These are phyloP conservation scores for Xerocomus amazonicus DNA, from an alignment of 1,284 basidiomycete genomes.

Conservation along the genomic window DNA sequence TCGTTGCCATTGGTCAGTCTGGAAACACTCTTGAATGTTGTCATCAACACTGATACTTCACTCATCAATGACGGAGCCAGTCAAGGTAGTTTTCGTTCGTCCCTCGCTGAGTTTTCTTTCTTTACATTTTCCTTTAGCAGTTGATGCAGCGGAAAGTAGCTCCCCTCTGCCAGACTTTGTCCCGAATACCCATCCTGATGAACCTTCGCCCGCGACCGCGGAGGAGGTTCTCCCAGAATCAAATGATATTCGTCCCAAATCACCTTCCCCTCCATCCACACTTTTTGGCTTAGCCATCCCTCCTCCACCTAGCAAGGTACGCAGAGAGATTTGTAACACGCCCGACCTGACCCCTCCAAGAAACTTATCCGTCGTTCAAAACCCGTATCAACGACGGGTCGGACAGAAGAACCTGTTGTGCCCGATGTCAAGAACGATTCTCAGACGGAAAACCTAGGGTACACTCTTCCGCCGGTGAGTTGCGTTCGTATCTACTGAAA, in stretches of 20 bases:
- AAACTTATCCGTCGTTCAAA: constrained; percentile 22
- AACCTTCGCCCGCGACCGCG: constrained; percentile 32
- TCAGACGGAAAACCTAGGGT: constrained; percentile 13
- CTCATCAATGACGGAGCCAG: constrained; percentile 10
- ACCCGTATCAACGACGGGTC: constrained; percentile 13
- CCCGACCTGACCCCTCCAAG: constrained; percentile 8
- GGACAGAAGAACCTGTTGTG: constrained; percentile 5
- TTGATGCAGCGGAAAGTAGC: constrained; percentile 6
- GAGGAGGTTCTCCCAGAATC: not conserved
- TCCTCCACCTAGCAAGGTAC: constrained; percentile 32
- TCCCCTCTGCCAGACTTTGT: constrained; percentile 41
- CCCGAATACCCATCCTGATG: constrained; percentile 43
- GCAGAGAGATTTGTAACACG: not conserved
- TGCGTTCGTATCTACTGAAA: not conserved
- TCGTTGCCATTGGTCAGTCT: constrained; percentile 36
- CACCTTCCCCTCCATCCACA: constrained; percentile 14
- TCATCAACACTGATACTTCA: constrained; percentile 40
- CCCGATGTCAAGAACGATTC: constrained; percentile 12
- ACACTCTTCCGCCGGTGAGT: constrained; percentile 26
- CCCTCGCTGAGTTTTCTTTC: not conserved
- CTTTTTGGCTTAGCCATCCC: constrained; percentile 22
- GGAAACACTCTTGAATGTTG: constrained; percentile 39
- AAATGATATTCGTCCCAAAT: constrained; percentile 3
- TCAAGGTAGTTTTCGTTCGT: constrained; percentile 20
- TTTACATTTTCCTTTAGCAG: constrained; percentile 14